A percentile compares a stretch with the other conserved stretches of the same genome.
Evolutionary conservation across 441 rosid genomes (phyloP).

Genomic region (Erodium moschatum): DNA sequence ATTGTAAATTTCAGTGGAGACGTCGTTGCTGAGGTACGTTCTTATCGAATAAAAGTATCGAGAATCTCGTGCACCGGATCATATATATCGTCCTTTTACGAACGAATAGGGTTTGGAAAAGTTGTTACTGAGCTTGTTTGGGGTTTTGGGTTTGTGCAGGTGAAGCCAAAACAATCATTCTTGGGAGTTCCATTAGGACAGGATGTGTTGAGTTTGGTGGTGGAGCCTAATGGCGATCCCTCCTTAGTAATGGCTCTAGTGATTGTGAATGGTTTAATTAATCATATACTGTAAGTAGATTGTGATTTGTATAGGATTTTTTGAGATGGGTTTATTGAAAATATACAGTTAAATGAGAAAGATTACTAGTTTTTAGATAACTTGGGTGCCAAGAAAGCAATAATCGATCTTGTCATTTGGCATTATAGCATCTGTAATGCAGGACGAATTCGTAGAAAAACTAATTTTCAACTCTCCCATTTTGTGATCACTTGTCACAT

Average conservation of each 20-base stretch:
- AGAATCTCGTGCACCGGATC: neutral
- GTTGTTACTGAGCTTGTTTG: neutral
- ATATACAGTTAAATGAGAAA: neutral
- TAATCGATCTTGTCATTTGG: no score
- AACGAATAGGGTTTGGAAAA: no score
- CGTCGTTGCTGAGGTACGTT: conserved; percentile 47
- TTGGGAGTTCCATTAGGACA: conserved; percentile 51
- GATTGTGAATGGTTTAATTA: conserved; percentile 53
- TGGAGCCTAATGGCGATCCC: conserved; percentile 48
- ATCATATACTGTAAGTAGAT: conserved; percentile 27
- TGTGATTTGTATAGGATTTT: neutral
- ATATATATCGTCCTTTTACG: no score
- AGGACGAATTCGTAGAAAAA: no score
- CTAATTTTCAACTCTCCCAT: no score
- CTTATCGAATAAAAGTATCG: no score
- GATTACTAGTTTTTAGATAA: no score
- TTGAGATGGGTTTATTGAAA: neutral
- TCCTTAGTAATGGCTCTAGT: conserved; percentile 50
- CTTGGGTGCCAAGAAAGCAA: no score
- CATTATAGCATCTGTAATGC: no score
- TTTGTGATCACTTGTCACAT: no score
- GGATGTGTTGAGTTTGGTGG: conserved; percentile 54
- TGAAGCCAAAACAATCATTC: conserved; percentile 49
- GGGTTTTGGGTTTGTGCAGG: conserved; percentile 27
- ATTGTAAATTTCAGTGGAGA: conserved; percentile 33